Base-by-base conservation (phyloP, 1,284 basidiomycete species). In the Malassezia yamatoensis region DNA sequence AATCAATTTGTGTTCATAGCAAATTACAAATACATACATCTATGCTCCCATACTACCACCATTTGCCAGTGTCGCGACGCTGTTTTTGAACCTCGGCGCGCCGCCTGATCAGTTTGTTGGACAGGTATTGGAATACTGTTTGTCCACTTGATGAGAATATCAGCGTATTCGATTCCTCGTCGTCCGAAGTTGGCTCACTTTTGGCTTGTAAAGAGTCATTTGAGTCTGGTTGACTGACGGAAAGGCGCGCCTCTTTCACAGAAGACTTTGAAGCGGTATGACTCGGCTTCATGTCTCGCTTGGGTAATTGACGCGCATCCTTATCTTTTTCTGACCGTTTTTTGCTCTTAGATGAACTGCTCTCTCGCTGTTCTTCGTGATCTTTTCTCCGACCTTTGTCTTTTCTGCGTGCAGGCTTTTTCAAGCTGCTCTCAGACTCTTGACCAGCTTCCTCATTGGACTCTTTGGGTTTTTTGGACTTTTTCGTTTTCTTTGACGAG, bases 121-220 rank as follows among this genome's bases (percentile, higher is more conserved):
- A 62, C 40, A 73, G 59, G 52, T 73, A 73, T 46, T 71, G 66
- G 39, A 66, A 65, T 8, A 68, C 66, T 35, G 49, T 62, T 11
- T 66, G 52, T 5, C 59, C 58, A 33, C 59, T 58, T 16, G 66
- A 48, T 35, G 61, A 62, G 35, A 57, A 60, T 40, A 68, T 61
- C 40, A 66, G 59, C 7, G 24, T 29, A 29, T 3, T 29, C 7
- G 24, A 29, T 29, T 29, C 4, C 24, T 29, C 24, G 4, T 29
- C 24, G 24, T 29, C 24, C 24, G 24, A 29, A 29, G 24, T 29
- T 7, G 24, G 24, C 24, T 29, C 24, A 7, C 24, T 7, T 29
- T 3, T 29, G 3, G 4, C 24, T 29, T 29, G 24, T 29, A 7
- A 29, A 29, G 24, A 29, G 24, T 29, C 24, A 29, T 29, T 29